Evolutionary conservation across 1,284 basidiomycete genomes (phyloP).

Genomic region (Caloboletus inedulis): DNA sequence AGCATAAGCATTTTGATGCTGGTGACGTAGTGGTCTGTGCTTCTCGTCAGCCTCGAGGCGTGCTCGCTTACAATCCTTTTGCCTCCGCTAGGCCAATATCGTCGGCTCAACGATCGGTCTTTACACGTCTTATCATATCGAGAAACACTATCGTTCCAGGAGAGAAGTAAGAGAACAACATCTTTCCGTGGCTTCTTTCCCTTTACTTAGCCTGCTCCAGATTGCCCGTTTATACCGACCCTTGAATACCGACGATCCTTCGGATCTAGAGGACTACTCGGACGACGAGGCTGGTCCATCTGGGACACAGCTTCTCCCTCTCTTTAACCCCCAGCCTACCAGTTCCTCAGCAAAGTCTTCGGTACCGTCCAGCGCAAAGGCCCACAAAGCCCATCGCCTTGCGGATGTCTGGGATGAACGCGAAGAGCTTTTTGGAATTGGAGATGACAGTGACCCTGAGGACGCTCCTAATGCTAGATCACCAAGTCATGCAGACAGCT

Average conservation of each 20-base stretch:
- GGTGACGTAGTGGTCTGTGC: slow-evolving; percentile 68
- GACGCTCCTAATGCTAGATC: slow-evolving; percentile 10
- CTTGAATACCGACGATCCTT: slow-evolving; percentile 49
- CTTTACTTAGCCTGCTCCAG: slow-evolving; percentile 34
- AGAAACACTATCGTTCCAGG: slow-evolving; percentile 70
- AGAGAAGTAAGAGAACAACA: slow-evolving; percentile 57
- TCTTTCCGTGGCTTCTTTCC: background rate
- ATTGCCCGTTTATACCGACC: slow-evolving; percentile 75
- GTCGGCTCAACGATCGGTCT: slow-evolving; percentile 74
- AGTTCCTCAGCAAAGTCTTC: slow-evolving; percentile 16
- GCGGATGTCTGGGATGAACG: slow-evolving; percentile 74
- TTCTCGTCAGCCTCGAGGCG: slow-evolving; percentile 9
- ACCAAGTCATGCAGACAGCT: slow-evolving; percentile 1
- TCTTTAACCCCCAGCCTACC: slow-evolving; percentile 32
- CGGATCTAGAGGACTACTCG: slow-evolving; percentile 53
- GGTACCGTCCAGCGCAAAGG: slow-evolving; percentile 22
- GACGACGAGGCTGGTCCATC: slow-evolving; percentile 40
- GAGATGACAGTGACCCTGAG: slow-evolving; percentile 40
- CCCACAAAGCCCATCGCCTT: slow-evolving; percentile 36
- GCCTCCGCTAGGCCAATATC: slow-evolving; percentile 67
- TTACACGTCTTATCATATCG: slow-evolving; percentile 61
- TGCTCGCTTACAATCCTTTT: slow-evolving; percentile 7
- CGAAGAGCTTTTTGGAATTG: slow-evolving; percentile 73
- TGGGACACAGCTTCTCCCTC: slow-evolving; percentile 59
- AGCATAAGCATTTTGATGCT: slow-evolving; percentile 78